These are phyloP conservation scores for Diplodia sapinea DNA, from an alignment of 2,329 filamentous ascomycete species.

Conservation along the genomic window DNA sequence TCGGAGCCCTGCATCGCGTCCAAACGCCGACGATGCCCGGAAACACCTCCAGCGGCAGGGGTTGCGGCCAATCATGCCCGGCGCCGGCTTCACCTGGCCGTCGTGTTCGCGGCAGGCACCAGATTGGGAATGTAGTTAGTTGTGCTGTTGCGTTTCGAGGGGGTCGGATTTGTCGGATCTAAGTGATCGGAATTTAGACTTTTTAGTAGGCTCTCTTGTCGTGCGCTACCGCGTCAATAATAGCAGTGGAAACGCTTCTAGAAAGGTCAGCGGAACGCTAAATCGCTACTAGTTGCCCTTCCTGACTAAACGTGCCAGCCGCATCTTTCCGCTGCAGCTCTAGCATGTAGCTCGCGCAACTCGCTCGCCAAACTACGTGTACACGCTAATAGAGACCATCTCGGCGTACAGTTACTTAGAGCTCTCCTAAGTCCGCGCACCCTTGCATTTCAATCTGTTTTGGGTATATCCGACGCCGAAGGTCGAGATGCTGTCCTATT, in stretches of 20 bases:
- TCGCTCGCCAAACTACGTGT: neutral
- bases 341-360: neutral
- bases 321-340: neutral
- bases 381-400: too few relatives aligned
- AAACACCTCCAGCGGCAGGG: neutral
- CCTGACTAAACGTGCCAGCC: neutral
- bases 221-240: neutral
- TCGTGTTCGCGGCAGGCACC: too few relatives aligned
- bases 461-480: neutral
- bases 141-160: too few relatives aligned
- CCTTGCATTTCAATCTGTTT: neutral
- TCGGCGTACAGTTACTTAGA: too few relatives aligned
- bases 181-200: neutral
- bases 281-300: neutral
- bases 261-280: neutral
- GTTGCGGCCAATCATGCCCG: too few relatives aligned
- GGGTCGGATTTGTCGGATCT: slow-evolving; percentile 23
- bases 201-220: neutral
- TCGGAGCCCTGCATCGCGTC: neutral
- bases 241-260: slow-evolving; percentile 1
- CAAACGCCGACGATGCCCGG: neutral
- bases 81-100: too few relatives aligned
- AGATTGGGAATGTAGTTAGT: too few relatives aligned
- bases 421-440: neutral
- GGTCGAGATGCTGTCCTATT: neutral